Evolutionary conservation across 495 filamentous ascomycete genomes (phyloP).

Genomic region (Pyrenula aspistea): DNA sequence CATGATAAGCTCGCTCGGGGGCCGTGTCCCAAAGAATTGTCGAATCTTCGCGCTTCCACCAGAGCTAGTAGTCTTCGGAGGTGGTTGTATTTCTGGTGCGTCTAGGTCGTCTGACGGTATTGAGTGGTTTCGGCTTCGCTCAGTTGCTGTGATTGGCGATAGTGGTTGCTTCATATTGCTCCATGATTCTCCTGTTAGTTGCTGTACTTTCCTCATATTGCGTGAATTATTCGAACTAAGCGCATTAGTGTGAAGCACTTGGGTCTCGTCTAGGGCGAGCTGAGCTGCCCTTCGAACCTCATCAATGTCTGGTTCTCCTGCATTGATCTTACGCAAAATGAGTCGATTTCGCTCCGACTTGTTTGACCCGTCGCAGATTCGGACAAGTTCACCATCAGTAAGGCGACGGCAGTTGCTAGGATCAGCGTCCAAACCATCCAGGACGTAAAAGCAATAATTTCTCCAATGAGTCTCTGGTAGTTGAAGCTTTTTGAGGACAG

Average conservation of each 20-base stretch:
- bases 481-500: slow-evolving; percentile 70
- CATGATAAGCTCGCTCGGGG: slow-evolving; percentile 93
- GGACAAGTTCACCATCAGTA: slow-evolving; percentile 72
- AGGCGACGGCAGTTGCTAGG: slow-evolving; percentile 66
- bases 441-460: slow-evolving; percentile 72
- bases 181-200: slow-evolving; percentile 74
- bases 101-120: slow-evolving; percentile 47
- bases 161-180: slow-evolving; percentile 71
- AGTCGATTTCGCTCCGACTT: slow-evolving; percentile 73
- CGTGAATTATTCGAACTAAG: slow-evolving; percentile 51
- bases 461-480: slow-evolving; percentile 63
- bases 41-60: slow-evolving; percentile 46
- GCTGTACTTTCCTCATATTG: slow-evolving; percentile 66
- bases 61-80: slow-evolving; percentile 24
- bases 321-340: slow-evolving; percentile 79
- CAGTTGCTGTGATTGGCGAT: slow-evolving; percentile 53
- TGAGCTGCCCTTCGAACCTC: slow-evolving; percentile 72
- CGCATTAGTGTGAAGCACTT: slow-evolving; percentile 52
- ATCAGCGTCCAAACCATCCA: slow-evolving; percentile 74
- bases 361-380: slow-evolving; percentile 52
- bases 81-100: slow-evolving; percentile 36
- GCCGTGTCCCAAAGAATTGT: slow-evolving; percentile 77
- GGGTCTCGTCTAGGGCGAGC: slow-evolving; percentile 73
- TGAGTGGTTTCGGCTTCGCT: slow-evolving; percentile 52
- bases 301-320: slow-evolving; percentile 68